These are phyloP conservation scores for Pestalotiopsis sp. DNA, from an alignment of 2,329 filamentous ascomycete genomes.

Conservation along the genomic window DNA sequence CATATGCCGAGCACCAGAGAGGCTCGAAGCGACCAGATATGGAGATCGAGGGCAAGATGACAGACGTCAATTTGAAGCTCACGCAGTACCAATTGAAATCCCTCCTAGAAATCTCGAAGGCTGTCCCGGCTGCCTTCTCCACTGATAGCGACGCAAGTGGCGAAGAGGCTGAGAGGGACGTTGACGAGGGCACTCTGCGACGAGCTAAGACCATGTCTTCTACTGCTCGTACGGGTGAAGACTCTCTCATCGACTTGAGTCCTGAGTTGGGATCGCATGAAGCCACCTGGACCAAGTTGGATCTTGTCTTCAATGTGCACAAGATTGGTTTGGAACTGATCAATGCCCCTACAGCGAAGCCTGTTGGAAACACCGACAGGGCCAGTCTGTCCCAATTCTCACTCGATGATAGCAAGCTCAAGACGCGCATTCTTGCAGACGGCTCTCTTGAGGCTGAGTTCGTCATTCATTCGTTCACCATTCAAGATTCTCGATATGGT, in stretches of 20 bases:
- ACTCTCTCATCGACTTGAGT: conserved; percentile 53
- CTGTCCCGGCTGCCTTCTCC: conserved; percentile 84
- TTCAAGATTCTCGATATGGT: conserved; percentile 83
- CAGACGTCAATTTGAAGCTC: conserved; percentile 84
- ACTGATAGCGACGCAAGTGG: conserved; percentile 71
- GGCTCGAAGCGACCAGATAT: conserved; percentile 82
- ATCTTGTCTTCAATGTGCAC: conserved; percentile 85
- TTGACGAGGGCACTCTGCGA: conserved; percentile 58
- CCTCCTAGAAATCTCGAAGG: conserved; percentile 80
- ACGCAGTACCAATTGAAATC: conserved; percentile 92
- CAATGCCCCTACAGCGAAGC: conserved; percentile 70
- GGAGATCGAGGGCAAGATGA: conserved; percentile 89
- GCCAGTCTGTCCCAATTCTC: conserved; percentile 93
- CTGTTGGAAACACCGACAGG: conserved; percentile 74
- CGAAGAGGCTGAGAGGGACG: conserved; percentile 72
- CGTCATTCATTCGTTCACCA: conserved; percentile 90
- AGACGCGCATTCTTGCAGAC: conserved; percentile 90
- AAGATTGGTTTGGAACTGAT: conserved; percentile 88
- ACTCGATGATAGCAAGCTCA: conserved; percentile 87
- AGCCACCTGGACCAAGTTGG: conserved; percentile 87
- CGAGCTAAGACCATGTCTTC: conserved; percentile 46
- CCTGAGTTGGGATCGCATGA: conserved; percentile 71
- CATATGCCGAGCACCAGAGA: conserved; percentile 81
- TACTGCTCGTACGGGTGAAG: conserved; percentile 35
- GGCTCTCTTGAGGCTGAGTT: conserved; percentile 90